These are phyloP conservation scores for Solanum rostratum DNA, from an alignment of 257 asterid genomes.

Conservation along the genomic window DNA sequence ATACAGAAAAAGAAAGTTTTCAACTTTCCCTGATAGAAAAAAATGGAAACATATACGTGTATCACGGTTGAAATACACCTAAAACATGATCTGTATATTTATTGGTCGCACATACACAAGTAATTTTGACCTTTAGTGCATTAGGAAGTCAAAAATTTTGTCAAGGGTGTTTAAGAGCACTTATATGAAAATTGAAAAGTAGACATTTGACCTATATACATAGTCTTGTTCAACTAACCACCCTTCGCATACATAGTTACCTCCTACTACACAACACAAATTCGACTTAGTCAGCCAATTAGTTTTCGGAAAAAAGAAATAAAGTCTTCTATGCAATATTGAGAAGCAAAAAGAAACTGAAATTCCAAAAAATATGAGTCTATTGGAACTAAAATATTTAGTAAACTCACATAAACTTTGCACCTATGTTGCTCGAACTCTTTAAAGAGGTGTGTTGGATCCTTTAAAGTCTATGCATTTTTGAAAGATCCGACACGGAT, in stretches of 20 bases:
- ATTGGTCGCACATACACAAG: not conserved
- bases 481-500: accelerated
- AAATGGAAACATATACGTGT: not conserved
- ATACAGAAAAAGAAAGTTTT: not conserved
- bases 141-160: not conserved
- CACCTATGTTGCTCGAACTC: no score
- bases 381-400: not conserved
- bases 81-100: not conserved
- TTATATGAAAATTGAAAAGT: not conserved
- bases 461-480: not conserved
- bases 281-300: no score
- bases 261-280: not conserved
- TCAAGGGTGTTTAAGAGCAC: not conserved
- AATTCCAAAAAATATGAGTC: not conserved
- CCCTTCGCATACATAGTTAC: not conserved
- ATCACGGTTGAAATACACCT: not conserved
- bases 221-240: not conserved
- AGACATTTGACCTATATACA: not conserved
- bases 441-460: not conserved
- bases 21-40: not conserved
- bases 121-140: not conserved
- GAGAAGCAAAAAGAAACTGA: not conserved
- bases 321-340: not conserved
- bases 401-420: not conserved
- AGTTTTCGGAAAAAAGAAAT: not conserved